These are phyloP conservation scores for Aureobasidium pullulans DNA, from an alignment of 2,329 filamentous ascomycete species.

Conservation along the genomic window DNA sequence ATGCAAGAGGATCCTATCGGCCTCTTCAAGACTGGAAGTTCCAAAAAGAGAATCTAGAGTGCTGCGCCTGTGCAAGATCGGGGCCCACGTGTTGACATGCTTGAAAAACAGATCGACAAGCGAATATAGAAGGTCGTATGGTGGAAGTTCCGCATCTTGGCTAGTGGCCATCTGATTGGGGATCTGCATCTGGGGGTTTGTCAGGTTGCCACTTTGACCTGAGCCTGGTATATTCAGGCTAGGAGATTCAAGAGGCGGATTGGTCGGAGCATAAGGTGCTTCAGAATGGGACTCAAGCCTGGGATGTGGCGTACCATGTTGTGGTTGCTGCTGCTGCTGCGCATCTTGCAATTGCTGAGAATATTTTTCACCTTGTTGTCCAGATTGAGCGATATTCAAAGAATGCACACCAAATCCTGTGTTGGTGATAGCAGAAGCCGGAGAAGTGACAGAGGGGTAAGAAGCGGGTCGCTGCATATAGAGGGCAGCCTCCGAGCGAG, in stretches of 20 bases:
- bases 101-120: conserved; percentile 57
- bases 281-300: conserved; percentile 14
- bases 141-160: conserved; percentile 46
- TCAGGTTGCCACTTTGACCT: conserved; percentile 18
- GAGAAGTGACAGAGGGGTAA: conserved; percentile 21
- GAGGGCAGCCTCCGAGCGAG: conserved; percentile 37
- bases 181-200: conserved; percentile 2
- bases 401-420: not conserved
- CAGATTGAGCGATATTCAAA: not conserved
- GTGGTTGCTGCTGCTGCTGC: conserved; percentile 22
- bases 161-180: conserved; percentile 22
- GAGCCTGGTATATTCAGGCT: conserved; percentile 47
- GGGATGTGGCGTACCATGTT: conserved; percentile 10
- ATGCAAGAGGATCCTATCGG: conserved; percentile 74
- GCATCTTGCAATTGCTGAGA: conserved; percentile 11
- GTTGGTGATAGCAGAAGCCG: not conserved
- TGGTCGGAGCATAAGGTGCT: conserved; percentile 26
- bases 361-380: not conserved
- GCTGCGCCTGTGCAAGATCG: conserved; percentile 77
- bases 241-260: conserved; percentile 50
- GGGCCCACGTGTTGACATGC: conserved; percentile 64
- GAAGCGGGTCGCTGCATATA: conserved; percentile 39
- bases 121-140: conserved; percentile 53
- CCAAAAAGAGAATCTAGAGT: conserved; percentile 80
- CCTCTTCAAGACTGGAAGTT: conserved; percentile 65